Evolutionary conservation across 352 stramenopile genomes (phyloP).

Genomic region (Pythium brachiatum): DNA sequence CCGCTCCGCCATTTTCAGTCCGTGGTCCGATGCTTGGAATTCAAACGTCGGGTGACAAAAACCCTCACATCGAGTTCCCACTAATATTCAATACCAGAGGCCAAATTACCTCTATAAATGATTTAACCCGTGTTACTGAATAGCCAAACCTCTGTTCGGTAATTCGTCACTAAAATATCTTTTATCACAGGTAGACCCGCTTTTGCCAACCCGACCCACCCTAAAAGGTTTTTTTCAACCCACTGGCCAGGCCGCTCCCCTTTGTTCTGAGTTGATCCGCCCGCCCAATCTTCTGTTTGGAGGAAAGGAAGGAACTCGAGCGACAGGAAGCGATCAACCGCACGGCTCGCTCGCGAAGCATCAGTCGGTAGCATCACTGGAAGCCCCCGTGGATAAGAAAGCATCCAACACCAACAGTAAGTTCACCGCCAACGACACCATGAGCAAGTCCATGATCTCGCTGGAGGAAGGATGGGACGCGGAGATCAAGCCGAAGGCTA

Average conservation of each 20-base stretch:
- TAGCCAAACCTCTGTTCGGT: not conserved
- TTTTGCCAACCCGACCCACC: not conserved
- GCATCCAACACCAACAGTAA: too few species aligned
- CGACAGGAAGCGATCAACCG: constrained; percentile 3
- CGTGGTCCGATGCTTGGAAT: not conserved
- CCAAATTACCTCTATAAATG: not conserved
- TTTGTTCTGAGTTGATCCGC: constrained; percentile 6
- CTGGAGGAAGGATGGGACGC: constrained; percentile 86
- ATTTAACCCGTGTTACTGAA: too few species aligned
- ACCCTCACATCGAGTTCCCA: not conserved
- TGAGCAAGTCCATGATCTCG: constrained; percentile 84
- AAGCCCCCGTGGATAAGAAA: too few species aligned
- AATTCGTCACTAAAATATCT: not conserved
- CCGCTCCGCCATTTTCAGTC: constrained; percentile 13
- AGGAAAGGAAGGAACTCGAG: not conserved
- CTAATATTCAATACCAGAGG: not conserved
- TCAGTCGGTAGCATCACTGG: not conserved
- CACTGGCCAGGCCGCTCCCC: constrained; percentile 1
- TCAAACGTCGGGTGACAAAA: constrained; percentile 5
- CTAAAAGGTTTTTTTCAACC: not conserved
- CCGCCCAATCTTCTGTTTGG: not conserved
- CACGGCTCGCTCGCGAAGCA: not conserved
- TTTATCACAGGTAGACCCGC: not conserved
- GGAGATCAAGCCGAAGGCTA: constrained; percentile 88
- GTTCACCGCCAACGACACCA: constrained; percentile 24